Conservation (phyloP, 495 filamentous ascomycete genomes). For the Penicillium pancosmium region DNA sequence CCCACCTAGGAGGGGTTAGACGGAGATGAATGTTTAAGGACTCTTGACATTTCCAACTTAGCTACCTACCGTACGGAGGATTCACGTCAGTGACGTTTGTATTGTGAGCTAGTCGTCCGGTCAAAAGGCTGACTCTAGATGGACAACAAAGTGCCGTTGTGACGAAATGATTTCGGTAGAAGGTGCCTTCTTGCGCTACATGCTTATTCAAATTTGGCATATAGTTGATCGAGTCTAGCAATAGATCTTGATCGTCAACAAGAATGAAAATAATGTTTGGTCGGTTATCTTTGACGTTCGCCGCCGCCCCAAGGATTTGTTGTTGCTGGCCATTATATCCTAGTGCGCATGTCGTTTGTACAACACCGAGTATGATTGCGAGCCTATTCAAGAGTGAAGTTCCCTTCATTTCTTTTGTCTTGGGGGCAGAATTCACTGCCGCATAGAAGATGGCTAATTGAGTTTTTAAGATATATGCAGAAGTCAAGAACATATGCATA, state of each 20-base stretch:
- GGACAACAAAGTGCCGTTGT: constrained; percentile 68
- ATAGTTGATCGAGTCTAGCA: constrained; percentile 60
- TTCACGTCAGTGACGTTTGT: constrained; percentile 74
- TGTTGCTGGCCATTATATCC: background rate
- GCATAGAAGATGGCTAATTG: background rate
- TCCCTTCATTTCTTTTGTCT: background rate
- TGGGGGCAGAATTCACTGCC: background rate
- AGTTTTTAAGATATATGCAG: no score
- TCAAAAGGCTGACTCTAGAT: constrained; percentile 64
- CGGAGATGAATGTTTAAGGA: background rate
- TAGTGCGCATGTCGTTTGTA: background rate
- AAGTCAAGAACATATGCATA: no score
- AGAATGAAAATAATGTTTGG: constrained; percentile 68
- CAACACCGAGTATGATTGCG: background rate
- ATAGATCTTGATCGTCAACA: constrained; percentile 67
- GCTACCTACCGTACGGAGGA: constrained; percentile 58
- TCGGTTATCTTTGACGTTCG: background rate
- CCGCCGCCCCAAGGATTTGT: background rate
- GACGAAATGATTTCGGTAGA: constrained; percentile 60
- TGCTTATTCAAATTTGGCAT: constrained; percentile 57
- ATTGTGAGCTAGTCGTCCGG: constrained; percentile 70
- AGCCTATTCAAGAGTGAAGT: background rate
- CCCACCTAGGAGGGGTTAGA: constrained; percentile 44
- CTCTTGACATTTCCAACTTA: background rate
- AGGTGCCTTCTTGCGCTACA: constrained; percentile 54